Evolutionary conservation across 2,329 filamentous ascomycete species (phyloP).

Genomic region (Phialophora chinensis): DNA sequence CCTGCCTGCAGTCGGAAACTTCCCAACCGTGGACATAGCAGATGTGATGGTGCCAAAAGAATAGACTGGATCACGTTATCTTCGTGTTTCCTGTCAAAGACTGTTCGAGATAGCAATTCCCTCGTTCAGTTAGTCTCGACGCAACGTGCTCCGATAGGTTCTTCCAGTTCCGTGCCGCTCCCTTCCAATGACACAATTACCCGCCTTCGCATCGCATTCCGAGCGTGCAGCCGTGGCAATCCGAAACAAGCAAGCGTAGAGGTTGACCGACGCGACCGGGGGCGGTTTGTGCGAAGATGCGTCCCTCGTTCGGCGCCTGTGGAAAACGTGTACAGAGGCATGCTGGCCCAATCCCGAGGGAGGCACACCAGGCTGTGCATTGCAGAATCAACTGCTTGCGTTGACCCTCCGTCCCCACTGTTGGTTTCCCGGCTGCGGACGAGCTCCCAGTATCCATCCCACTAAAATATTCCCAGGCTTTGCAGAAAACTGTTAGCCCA

Average conservation of each 20-base stretch:
- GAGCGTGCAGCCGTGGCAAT: constrained; percentile 15
- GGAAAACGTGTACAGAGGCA: background rate
- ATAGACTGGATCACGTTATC: constrained; percentile 5
- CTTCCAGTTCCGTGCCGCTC: constrained; percentile 12
- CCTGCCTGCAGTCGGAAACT: background rate
- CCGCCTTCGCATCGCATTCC: constrained; percentile 12
- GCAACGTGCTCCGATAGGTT: constrained; percentile 13
- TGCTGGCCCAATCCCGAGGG: background rate
- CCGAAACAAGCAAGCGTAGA: constrained; percentile 18
- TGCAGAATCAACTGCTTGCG: background rate
- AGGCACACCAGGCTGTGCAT: constrained; percentile 18
- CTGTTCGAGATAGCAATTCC: constrained; percentile 14
- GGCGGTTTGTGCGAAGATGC: background rate
- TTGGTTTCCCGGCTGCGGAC: background rate
- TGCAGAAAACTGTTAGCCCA: constrained; percentile 7
- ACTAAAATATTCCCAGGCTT: constrained; percentile 9
- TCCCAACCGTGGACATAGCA: background rate
- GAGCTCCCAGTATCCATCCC: background rate
- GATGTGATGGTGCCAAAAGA: background rate
- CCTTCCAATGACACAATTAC: constrained; percentile 22
- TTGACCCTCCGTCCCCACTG: constrained; percentile 3
- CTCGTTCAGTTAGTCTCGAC: constrained; percentile 14
- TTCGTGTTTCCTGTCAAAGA: background rate
- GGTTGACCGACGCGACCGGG: background rate
- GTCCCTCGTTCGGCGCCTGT: background rate